Conservation (phyloP, 208 protist species). For the Acanthamoeba royreba region DNA sequence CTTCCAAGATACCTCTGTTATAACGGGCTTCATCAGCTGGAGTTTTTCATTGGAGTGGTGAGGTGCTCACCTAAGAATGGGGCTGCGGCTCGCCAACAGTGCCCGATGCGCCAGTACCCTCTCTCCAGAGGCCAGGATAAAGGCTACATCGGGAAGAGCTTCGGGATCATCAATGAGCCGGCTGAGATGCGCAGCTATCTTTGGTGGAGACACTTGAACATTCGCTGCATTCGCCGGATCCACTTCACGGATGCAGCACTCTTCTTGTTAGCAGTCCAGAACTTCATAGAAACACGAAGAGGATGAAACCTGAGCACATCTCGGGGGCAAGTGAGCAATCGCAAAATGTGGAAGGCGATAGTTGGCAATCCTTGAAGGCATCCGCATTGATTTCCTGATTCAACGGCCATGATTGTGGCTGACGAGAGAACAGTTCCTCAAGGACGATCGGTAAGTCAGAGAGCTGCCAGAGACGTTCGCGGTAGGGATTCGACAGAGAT, state of each 20-base stretch:
- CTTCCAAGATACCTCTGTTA: too few relatives aligned
- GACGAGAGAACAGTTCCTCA: not conserved
- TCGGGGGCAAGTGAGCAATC: too few relatives aligned
- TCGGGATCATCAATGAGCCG: not conserved
- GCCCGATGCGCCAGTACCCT: not conserved
- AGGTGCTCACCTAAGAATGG: not conserved
- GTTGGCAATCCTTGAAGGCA: too few relatives aligned
- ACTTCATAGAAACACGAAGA: too few relatives aligned
- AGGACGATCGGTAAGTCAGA: not conserved
- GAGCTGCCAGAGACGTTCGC: not conserved
- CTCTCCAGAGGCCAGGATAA: not conserved
- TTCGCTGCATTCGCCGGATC: not conserved
- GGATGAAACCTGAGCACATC: too few relatives aligned
- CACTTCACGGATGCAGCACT: too few relatives aligned
- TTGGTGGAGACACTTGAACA: not conserved
- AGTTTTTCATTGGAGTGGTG: not conserved
- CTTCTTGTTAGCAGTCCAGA: too few relatives aligned
- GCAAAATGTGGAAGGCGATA: too few relatives aligned
- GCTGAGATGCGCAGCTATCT: not conserved
- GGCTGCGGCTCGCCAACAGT: not conserved
- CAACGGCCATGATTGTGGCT: not conserved
- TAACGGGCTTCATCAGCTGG: too few relatives aligned
- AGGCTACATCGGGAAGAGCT: not conserved
- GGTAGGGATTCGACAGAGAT: not conserved
- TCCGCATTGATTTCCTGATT: too few relatives aligned